phyloP scores from a whole-genome alignment of 2,329 filamentous ascomycete species.

The Colletotrichum cuscutae region DNA sequence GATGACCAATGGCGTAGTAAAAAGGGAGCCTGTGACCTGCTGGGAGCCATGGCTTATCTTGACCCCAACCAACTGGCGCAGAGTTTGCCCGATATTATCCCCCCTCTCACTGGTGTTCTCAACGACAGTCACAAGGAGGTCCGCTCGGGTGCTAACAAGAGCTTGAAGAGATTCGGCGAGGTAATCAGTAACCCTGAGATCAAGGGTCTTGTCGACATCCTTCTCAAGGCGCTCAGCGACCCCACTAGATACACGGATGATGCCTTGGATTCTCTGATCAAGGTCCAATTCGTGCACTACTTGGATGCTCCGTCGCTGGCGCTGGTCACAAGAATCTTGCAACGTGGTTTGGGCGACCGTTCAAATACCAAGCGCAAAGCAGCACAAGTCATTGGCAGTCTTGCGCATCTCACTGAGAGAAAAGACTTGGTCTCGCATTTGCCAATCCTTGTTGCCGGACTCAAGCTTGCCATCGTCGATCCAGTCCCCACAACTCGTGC shows the following conservation, averaged over 20 bases:
- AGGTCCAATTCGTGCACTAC: constrained; percentile 98
- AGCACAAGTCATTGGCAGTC: constrained; percentile 95
- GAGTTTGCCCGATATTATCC: constrained; percentile 96
- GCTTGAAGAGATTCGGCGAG: constrained; percentile 96
- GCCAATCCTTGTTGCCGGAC: constrained; percentile 89
- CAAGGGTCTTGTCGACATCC: constrained; percentile 88
- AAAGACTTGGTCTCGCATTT: constrained; percentile 93
- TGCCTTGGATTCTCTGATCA: constrained; percentile 92
- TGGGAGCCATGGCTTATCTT: constrained; percentile 98
- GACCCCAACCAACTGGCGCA: constrained; percentile 93
- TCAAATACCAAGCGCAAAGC: constrained; percentile 97
- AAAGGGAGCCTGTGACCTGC: constrained; percentile 94
- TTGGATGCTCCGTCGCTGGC: constrained; percentile 97
- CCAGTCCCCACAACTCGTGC: constrained; percentile 96
- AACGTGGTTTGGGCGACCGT: constrained; percentile 89
- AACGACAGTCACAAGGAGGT: constrained; percentile 99
- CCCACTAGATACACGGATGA: constrained; percentile 97
- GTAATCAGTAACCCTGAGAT: constrained; percentile 99
- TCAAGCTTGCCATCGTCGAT: constrained; percentile 90
- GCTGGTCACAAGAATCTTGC: constrained; percentile 92
- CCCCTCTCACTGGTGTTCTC: constrained; percentile 89
- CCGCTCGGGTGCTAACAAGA: constrained; percentile 89
- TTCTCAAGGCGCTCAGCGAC: constrained; percentile 96
- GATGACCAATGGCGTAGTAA: constrained; percentile 98
- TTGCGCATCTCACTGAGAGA: constrained; percentile 95